Conservation (phyloP, 805 yeast genomes). For the Cyberlindnera euphorbiiphila region DNA sequence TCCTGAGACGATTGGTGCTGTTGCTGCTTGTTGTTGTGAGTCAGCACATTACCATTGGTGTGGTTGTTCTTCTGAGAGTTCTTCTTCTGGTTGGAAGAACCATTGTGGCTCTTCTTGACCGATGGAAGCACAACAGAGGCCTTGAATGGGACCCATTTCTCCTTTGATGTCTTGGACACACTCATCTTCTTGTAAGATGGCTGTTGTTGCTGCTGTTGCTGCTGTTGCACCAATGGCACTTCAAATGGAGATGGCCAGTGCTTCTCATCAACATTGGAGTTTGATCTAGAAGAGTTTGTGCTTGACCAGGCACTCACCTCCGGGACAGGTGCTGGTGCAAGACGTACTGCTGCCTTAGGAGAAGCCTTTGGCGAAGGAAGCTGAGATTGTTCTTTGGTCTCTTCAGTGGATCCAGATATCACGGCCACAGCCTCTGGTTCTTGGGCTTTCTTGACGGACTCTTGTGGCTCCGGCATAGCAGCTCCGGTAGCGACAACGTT, state of each 20-base stretch:
- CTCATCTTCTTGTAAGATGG: slow-evolving; percentile 13
- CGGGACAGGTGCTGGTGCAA: slow-evolving; percentile 68
- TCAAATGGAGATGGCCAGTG: slow-evolving; percentile 38
- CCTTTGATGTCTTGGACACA: slow-evolving; percentile 35
- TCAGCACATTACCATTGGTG: slow-evolving; percentile 9
- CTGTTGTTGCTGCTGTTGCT: slow-evolving; percentile 12
- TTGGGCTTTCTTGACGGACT: too few relatives aligned
- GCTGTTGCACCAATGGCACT: slow-evolving; percentile 23
- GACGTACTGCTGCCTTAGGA: slow-evolving; percentile 28
- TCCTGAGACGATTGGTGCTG: slow-evolving; percentile 10
- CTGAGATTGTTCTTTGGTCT: slow-evolving; percentile 15
- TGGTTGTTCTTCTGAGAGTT: slow-evolving; percentile 19
- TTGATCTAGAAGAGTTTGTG: slow-evolving; percentile 27
- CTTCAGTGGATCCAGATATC: too few relatives aligned
- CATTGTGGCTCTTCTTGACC: slow-evolving; percentile 17
- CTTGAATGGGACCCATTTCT: slow-evolving; percentile 71
- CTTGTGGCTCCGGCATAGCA: slow-evolving; percentile 22
- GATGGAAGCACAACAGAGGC: slow-evolving; percentile 48
- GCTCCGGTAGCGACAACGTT: slow-evolving; percentile 26
- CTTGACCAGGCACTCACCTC: slow-evolving; percentile 55
- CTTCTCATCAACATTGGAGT: slow-evolving; percentile 25
- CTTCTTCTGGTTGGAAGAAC: slow-evolving; percentile 20
- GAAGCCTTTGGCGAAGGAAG: slow-evolving; percentile 29
- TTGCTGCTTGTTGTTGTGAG: slow-evolving; percentile 14
- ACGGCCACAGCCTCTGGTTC: too few relatives aligned